Conservation (phyloP, 768 basidiomycete species). For the Crassisporium funariophilum region DNA sequence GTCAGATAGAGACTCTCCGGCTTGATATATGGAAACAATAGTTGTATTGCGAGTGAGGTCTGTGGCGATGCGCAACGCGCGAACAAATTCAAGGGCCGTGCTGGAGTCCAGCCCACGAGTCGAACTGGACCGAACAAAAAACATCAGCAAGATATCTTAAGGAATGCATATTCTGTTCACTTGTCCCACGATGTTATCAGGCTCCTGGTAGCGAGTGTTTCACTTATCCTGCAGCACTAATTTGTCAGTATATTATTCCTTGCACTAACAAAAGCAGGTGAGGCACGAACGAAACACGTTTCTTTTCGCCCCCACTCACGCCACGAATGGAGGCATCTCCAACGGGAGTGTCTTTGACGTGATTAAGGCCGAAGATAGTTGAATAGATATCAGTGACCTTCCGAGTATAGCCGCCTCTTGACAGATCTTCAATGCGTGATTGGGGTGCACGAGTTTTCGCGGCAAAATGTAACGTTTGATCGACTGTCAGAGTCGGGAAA, state of each 20-base stretch:
- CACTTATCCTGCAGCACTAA: conserved; percentile 34
- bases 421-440: conserved; percentile 42
- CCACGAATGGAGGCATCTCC: conserved; percentile 78
- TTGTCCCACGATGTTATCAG: conserved; percentile 78
- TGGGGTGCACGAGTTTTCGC: conserved; percentile 69
- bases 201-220: conserved; percentile 64
- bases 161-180: conserved; percentile 41
- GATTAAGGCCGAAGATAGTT: conserved; percentile 76
- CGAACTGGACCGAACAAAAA: conserved; percentile 44
- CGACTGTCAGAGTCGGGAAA: conserved; percentile 81
- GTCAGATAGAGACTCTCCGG: conserved; percentile 66
- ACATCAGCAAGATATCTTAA: not conserved
- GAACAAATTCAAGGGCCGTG: conserved; percentile 74
- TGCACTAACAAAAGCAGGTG: not conserved
- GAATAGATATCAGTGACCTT: conserved; percentile 56
- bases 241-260: not conserved
- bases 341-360: conserved; percentile 70
- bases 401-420: conserved; percentile 45
- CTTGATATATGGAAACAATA: conserved; percentile 84
- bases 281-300: conserved; percentile 64
- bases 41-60: conserved; percentile 57
- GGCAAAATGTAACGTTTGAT: conserved; percentile 73
- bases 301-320: conserved; percentile 78
- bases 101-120: conserved; percentile 68
- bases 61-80: conserved; percentile 64